Conservation (phyloP, 2,329 filamentous ascomycete species). For the Xylariaceae sp. region DNA sequence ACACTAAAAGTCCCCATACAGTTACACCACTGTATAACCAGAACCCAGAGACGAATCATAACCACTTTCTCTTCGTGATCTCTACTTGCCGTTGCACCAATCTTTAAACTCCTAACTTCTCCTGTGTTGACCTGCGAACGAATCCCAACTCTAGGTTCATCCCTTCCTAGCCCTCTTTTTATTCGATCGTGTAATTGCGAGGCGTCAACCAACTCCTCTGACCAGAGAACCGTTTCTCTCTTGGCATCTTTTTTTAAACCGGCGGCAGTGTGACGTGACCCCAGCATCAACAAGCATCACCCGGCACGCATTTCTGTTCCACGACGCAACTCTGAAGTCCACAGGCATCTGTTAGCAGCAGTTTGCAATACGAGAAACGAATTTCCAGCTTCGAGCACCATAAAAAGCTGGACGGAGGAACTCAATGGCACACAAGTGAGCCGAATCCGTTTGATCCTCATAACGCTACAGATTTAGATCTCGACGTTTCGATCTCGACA, state of each 20-base stretch:
- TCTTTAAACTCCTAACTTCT: background rate
- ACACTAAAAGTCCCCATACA: background rate
- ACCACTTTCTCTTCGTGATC: background rate
- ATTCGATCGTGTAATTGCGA: background rate
- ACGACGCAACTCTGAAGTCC: constrained; percentile 2
- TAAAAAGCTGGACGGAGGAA: constrained; percentile 6
- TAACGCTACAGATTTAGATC: constrained; percentile 4
- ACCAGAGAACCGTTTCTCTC: constrained; percentile 6
- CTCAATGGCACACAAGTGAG: constrained; percentile 17
- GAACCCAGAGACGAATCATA: background rate
- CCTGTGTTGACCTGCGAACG: background rate
- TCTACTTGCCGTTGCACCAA: background rate
- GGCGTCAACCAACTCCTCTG: background rate
- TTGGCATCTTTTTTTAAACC: constrained; percentile 8
- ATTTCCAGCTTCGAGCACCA: background rate
- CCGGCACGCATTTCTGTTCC: constrained; percentile 3
- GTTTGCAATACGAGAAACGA: constrained; percentile 11
- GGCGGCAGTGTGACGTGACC: constrained; percentile 17
- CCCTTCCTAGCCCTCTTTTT: background rate
- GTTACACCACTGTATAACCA: background rate
- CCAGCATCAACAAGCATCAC: constrained; percentile 5
- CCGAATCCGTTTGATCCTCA: constrained; percentile 7
- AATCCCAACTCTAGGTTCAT: background rate
- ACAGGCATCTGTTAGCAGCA: background rate
- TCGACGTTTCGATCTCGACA: background rate